Evolutionary conservation across 2,329 filamentous ascomycete genomes (phyloP).

Genomic region (Fusarium incarnatum): DNA sequence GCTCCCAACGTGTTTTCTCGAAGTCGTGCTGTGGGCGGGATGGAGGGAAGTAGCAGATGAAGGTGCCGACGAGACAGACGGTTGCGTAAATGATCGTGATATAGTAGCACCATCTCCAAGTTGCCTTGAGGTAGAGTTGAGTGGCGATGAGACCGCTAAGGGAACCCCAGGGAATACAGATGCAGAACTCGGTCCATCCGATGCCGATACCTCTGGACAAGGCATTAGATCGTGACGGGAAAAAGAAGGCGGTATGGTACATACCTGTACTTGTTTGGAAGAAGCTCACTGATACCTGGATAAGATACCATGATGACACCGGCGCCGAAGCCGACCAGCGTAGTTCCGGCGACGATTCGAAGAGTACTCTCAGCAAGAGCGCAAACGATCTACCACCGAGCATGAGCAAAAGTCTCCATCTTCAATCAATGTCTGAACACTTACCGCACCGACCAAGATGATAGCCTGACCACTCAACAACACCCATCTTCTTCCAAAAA

Average conservation of each 20-base stretch:
- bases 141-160: constrained; percentile 7
- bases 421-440: background rate
- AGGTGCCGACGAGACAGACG: constrained; percentile 3
- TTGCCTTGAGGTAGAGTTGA: constrained; percentile 8
- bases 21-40: constrained; percentile 16
- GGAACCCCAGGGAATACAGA: constrained; percentile 10
- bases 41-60: constrained; percentile 17
- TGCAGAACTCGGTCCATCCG: constrained; percentile 18
- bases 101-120: constrained; percentile 22
- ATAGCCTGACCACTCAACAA: constrained; percentile 10
- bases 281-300: constrained; percentile 9
- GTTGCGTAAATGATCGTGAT: constrained; percentile 16
- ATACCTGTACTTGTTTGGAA: constrained; percentile 16
- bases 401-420: rapidly evolving
- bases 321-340: constrained; percentile 11
- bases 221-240: rapidly evolving
- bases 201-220: constrained; percentile 9
- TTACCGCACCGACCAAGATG: constrained; percentile 4
- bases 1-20: constrained; percentile 21
- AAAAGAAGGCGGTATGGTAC: rapidly evolving
- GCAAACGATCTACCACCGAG: constrained; percentile 2
- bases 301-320: constrained; percentile 17
- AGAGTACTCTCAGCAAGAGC: constrained; percentile 4
- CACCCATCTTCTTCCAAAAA: constrained; percentile 15
- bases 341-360: constrained; percentile 9